Base-by-base conservation (phyloP, 2,329 filamentous ascomycete genomes). In the Penicillium sclerotigenum region DNA sequence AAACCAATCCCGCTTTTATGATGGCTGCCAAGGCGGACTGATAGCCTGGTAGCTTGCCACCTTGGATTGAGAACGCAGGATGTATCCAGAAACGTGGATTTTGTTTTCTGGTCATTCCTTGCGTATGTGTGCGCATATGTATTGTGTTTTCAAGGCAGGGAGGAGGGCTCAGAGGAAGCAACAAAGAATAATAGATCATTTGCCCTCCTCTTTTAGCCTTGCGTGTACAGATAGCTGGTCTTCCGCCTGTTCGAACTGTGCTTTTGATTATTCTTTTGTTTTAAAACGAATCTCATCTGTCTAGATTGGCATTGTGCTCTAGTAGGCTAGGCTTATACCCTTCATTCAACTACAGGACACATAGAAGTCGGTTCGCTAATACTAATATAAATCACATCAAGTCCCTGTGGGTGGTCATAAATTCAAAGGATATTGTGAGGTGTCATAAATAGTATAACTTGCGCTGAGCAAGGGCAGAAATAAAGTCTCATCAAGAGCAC, bases 151-250 rank as follows among this genome's bases (percentile, higher is more conserved):
- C 55, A 56, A 57, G 61, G 58, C 50, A 60, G 58, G 55, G 60
- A 59, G 60, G 56, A 62, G 61, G 59, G 60, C 61, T 48, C 50
- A 47, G 52, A 56, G 54, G 57, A 47, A 61, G 62, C 52, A 59
- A 47, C 57, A 57, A 59, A 61, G 55, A 61, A 59, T 65, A 62
- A 65, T 65, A 66, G 64, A 65, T 46, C 42, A 47, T 38, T 56
- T 42, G 40, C 54, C 60, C 40, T 53, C 54, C 59, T 58, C 59
- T 63, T 62, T 66, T 59, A 60, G 63, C 63, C 64, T 69, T 70
- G 69, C 68, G 71, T 74, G 72, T 74, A 74, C 72, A 74, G 71
- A 73, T 74, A 74, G 69, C 70, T 73, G 69, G 70, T 71, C 62
- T 68, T 68, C 64, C 57, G 65, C 67, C 65, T 68, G 62, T 68